Evolutionary conservation across 2,329 filamentous ascomycete species (phyloP).

Genomic region (Scolecobasidium constrictum): DNA sequence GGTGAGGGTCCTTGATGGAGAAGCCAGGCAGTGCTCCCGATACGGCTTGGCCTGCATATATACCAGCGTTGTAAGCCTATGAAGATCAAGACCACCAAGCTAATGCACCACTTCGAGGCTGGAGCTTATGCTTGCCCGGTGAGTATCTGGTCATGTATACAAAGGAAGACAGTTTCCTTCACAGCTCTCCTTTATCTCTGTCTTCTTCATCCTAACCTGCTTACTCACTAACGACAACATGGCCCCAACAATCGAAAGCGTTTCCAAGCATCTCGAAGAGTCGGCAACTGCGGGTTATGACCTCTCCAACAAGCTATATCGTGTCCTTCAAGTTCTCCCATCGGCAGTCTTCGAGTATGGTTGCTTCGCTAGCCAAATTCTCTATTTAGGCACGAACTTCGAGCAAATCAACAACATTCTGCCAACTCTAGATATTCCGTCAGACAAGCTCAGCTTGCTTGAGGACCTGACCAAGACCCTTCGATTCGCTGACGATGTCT

Average conservation of each 20-base stretch:
- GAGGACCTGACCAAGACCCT: conserved; percentile 4
- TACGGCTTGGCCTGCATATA: no score
- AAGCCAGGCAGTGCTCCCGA: no score
- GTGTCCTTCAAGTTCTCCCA: conserved; percentile 4
- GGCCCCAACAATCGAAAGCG: background rate
- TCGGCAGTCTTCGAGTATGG: conserved; percentile 8
- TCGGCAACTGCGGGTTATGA: conserved; percentile 3
- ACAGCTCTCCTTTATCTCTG: no score
- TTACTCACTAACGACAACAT: no score
- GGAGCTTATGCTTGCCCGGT: no score
- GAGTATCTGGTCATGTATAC: no score
- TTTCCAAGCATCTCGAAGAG: conserved; percentile 4
- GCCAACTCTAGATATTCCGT: conserved; percentile 1
- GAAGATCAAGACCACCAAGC: no score
- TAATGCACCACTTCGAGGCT: no score
- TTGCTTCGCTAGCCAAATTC: conserved; percentile 5
- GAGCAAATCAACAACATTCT: conserved; percentile 4
- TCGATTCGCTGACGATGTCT: conserved; percentile 3
- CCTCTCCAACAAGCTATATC: background rate
- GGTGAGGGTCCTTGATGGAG: no score
- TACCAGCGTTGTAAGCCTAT: no score
- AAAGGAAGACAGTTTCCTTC: no score
- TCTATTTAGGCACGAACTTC: conserved; percentile 3
- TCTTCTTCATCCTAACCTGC: no score
- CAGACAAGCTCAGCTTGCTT: background rate